A percentile compares a stretch with the other conserved stretches of the same genome.
Conservation (phyloP, 805 yeast genomes). For the Candida sakaeoensis region DNA sequence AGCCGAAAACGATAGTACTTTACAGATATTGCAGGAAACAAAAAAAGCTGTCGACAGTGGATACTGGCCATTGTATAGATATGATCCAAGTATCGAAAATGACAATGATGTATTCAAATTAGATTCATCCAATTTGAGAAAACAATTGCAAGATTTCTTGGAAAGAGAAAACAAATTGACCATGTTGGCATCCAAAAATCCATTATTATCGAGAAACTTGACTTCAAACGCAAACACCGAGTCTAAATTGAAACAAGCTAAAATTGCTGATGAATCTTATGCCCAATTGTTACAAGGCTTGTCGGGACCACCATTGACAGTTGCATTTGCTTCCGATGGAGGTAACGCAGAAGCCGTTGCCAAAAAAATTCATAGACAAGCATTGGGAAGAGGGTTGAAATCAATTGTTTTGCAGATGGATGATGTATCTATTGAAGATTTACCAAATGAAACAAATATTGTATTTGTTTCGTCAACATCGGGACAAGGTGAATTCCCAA, state of each 20-base stretch:
- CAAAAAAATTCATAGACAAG: constrained; percentile 72
- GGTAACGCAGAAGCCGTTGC: constrained; percentile 86
- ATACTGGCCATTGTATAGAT: constrained; percentile 94
- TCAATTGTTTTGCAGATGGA: constrained; percentile 66
- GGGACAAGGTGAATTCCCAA: constrained; percentile 86
- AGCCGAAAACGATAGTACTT: constrained; percentile 60
- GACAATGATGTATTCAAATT: constrained; percentile 63
- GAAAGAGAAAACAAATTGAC: constrained; percentile 89
- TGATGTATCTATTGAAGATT: constrained; percentile 67
- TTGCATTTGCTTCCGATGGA: constrained; percentile 88
- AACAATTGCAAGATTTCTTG: constrained; percentile 72
- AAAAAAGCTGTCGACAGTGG: constrained; percentile 89
- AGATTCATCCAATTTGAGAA: constrained; percentile 79
- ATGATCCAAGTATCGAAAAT: constrained; percentile 57
- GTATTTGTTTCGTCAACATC: constrained; percentile 71
- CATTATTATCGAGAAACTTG: constrained; percentile 74
- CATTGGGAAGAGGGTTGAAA: constrained; percentile 74
- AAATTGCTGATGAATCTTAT: constrained; percentile 74
- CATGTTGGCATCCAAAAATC: constrained; percentile 64
- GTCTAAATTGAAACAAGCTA: constrained; percentile 54
- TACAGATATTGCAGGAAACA: constrained; percentile 78
- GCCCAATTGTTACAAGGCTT: constrained; percentile 76
- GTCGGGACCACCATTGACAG: constrained; percentile 86
- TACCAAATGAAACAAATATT: constrained; percentile 66
- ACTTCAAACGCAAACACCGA: constrained; percentile 57